Evolutionary conservation across 148 eudicot species (phyloP), one percentile per base, ranked within the genome.

Genomic region (Amaranthus palmeri): DNA sequence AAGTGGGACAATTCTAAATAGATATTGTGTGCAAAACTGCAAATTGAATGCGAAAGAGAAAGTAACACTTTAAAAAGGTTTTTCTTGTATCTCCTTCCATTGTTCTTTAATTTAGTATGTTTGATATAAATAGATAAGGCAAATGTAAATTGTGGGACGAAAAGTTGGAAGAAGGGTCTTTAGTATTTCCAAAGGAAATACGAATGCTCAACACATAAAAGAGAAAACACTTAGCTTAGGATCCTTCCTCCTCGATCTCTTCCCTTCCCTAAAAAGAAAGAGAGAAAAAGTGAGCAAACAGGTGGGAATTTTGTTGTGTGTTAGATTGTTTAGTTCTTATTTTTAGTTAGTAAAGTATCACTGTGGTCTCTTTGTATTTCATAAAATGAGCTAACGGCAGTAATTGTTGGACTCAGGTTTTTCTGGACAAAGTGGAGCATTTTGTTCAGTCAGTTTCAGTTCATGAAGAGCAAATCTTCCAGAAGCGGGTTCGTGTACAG

Each of bases 391-490:
- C 61, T 76, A 72, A 54, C 49, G 36, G 41, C 8, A 64, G 65
- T 67, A 46, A 47, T 63, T 71, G 74, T 55, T 74, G 25, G 43
- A 17, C 42, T 8, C 84, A 95, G 98, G 97, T 95, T 43, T 87
- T 83, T 74, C 79, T 95, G 81, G 99, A 95, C 68, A 87, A 86
- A 81, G 96, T 95, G 69, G 99, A 95, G 76, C 87, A 87, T 78
- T 95, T 91, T 84, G 85, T 92, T 77, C 97, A 95, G 80, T 85
- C 93, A 62, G 96, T 90, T 81, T 88, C 97, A n/a, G 82, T 86
- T 74, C 73, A 88, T 78, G 99, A 95, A 86, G 97, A 90, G 41
- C 93, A 91, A 80, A 95, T 95, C 70, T 95, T 95, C 78, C 88
- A 83, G 81, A 95, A 95, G 82, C 84, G 97, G 69, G 82, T 91